These are phyloP conservation scores for Trifolium repens DNA, from an alignment of 306 rosid genomes.

Conservation along the genomic window DNA sequence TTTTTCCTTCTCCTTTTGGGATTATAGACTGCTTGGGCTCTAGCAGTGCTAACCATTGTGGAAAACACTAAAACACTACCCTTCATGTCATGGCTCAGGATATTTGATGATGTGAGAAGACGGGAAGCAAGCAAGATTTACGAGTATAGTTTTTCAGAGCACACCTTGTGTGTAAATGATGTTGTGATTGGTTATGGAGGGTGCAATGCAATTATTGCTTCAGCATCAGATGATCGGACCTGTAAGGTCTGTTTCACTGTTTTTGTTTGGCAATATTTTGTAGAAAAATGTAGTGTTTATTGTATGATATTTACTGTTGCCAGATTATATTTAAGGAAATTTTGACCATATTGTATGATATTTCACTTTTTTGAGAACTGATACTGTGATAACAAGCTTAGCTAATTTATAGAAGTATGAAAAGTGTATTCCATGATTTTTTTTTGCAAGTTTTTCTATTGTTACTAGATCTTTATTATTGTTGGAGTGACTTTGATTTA, in stretches of 20 bases:
- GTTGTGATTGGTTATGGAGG: slow-evolving; percentile 74
- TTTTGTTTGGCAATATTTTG: slow-evolving; percentile 18
- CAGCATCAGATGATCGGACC: slow-evolving; percentile 79
- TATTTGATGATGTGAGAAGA: slow-evolving; percentile 66
- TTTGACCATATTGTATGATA: too few relatives aligned
- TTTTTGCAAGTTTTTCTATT: neutral
- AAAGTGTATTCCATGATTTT: neutral
- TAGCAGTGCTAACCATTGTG: slow-evolving; percentile 3
- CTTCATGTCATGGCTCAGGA: slow-evolving; percentile 42
- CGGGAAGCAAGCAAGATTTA: slow-evolving; percentile 51
- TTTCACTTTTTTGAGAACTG: neutral
- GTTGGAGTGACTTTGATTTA: neutral
- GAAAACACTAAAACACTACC: neutral
- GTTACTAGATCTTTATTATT: neutral
- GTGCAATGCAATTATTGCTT: slow-evolving; percentile 77
- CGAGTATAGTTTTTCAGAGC: slow-evolving; percentile 62
- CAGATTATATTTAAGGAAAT: slow-evolving; percentile 7
- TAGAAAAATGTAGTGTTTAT: neutral
- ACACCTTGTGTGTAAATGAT: slow-evolving; percentile 65
- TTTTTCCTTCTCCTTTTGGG: neutral
- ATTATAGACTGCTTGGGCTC: neutral
- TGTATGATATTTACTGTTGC: slow-evolving; percentile 3
- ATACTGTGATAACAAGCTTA: slow-evolving; percentile 1
- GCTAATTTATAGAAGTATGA: neutral
- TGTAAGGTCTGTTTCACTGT: slow-evolving; percentile 65